Evolutionary conservation across 352 stramenopile genomes (phyloP).

Genomic region (Phytopythium delawarense): DNA sequence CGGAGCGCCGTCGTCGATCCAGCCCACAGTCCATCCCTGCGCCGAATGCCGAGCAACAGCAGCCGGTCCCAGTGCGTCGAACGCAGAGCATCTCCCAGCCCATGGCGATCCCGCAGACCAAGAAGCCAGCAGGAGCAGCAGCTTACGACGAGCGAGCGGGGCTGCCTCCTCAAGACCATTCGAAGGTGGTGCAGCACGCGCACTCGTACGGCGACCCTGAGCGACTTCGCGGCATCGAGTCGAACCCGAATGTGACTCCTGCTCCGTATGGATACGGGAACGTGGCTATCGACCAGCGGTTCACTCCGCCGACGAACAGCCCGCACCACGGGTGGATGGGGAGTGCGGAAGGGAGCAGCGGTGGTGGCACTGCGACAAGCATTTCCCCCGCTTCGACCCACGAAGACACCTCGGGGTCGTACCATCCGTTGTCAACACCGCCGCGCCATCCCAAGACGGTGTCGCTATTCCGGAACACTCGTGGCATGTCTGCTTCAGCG

Average conservation of each 20-base stretch:
- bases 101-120: slow-evolving; percentile 73
- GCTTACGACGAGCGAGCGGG: slow-evolving; percentile 23
- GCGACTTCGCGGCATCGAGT: slow-evolving; percentile 30
- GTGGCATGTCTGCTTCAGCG: slow-evolving; percentile 10
- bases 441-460: slow-evolving; percentile 65
- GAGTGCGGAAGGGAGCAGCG: slow-evolving; percentile 18
- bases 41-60: slow-evolving; percentile 11
- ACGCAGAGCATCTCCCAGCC: slow-evolving; percentile 59
- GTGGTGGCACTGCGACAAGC: slow-evolving; percentile 24
- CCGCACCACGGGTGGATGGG: slow-evolving; percentile 35
- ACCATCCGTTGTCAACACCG: slow-evolving; percentile 56
- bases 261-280: slow-evolving; percentile 78
- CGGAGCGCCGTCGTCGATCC: slow-evolving; percentile 28
- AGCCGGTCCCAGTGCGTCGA: slow-evolving; percentile 13
- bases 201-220: slow-evolving; percentile 71
- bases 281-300: slow-evolving; percentile 49
- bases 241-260: slow-evolving; percentile 63
- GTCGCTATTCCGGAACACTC: slow-evolving; percentile 33
- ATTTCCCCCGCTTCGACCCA: slow-evolving; percentile 29
- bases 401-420: slow-evolving; percentile 26
- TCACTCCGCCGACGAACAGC: slow-evolving; percentile 22
- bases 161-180: slow-evolving; percentile 13
- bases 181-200: slow-evolving; percentile 43
- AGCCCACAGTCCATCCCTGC: slow-evolving; percentile 33
- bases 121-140: slow-evolving; percentile 16